phyloP scores from a whole-genome alignment of 176 grass and related monocot species.

The Oryza glaberrima region DNA sequence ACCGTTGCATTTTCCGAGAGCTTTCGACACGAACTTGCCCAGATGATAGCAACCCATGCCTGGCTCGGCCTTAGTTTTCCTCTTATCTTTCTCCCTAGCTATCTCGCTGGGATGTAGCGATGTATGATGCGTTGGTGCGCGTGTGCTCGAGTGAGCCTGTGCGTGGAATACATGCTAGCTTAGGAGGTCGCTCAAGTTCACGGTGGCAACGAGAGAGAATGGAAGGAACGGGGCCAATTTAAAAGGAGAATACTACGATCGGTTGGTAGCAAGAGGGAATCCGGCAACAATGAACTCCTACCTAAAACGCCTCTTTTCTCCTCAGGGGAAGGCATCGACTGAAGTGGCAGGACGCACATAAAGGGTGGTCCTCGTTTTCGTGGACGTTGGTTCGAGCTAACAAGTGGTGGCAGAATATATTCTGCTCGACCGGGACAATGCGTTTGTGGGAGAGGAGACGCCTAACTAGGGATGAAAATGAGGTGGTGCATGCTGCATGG shows the following conservation, averaged over 20 bases:
- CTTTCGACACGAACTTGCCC: constrained; percentile 61
- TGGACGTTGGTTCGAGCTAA: constrained; percentile 32
- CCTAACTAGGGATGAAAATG: not conserved
- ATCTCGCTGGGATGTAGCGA: constrained; percentile 12
- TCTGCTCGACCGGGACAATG: constrained; percentile 15
- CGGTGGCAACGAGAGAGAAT: constrained; percentile 20
- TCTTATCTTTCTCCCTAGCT: not conserved
- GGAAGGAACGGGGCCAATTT: constrained; percentile 26
- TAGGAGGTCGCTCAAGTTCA: constrained; percentile 7
- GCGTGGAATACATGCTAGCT: constrained; percentile 48
- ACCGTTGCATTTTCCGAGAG: constrained; percentile 73
- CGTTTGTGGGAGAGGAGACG: constrained; percentile 20
- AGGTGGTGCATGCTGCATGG: not conserved
- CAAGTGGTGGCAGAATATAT: constrained; percentile 65
- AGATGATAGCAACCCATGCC: constrained; percentile 90
- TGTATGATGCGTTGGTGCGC: not conserved
- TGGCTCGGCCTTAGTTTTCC: not conserved
- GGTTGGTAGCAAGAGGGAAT: constrained; percentile 51
- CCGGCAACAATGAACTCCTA: constrained; percentile 47
- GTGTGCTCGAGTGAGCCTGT: constrained; percentile 8
- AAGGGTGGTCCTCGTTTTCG: constrained; percentile 67
- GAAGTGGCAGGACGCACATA: constrained; percentile 24
- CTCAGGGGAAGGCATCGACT: constrained; percentile 41
- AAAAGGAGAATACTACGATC: constrained; percentile 26
- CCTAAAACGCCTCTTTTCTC: constrained; percentile 44